Percentiles rank a stretch among this genome's conserved stretches.
Evolutionary conservation across 768 basidiomycete species (phyloP).

Genomic region (Boletus subcaerulescens): DNA sequence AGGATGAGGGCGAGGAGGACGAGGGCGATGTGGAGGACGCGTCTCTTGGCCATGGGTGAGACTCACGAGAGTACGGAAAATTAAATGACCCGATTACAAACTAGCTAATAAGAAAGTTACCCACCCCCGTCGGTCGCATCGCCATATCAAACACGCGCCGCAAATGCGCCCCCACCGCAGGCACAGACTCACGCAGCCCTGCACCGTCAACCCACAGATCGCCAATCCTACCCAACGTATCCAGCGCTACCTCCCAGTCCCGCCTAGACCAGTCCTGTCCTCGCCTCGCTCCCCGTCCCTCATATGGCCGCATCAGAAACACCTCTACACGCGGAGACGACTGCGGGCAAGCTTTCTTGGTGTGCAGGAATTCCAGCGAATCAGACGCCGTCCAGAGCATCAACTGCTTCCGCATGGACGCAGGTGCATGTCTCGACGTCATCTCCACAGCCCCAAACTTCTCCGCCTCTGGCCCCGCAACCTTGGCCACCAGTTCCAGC

Average conservation of each 20-base stretch:
- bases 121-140: constrained; percentile 42
- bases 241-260: constrained; percentile 60
- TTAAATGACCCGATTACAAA: neutral
- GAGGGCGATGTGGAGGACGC: constrained; percentile 46
- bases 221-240: constrained; percentile 46
- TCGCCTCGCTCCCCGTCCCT: constrained; percentile 50
- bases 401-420: constrained; percentile 41
- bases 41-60: constrained; percentile 41
- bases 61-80: neutral
- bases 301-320: constrained; percentile 51
- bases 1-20: constrained; percentile 72
- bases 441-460: constrained; percentile 31
- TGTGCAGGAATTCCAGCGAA: constrained; percentile 54
- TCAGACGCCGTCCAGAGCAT: constrained; percentile 53
- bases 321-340: constrained; percentile 47
- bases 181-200: constrained; percentile 52
- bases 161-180: constrained; percentile 47
- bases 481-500: constrained; percentile 52
- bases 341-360: constrained; percentile 32
- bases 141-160: constrained; percentile 44
- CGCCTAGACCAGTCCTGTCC: constrained; percentile 72
- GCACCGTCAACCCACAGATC: constrained; percentile 50
- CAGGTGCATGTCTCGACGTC: constrained; percentile 58
- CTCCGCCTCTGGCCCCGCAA: constrained; percentile 47
- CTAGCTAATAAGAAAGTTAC: neutral